Percentiles rank a stretch among this genome's conserved stretches.
phyloP scores from a whole-genome alignment of 1,284 basidiomycete species.

The Cryptococcus sp. region DNA sequence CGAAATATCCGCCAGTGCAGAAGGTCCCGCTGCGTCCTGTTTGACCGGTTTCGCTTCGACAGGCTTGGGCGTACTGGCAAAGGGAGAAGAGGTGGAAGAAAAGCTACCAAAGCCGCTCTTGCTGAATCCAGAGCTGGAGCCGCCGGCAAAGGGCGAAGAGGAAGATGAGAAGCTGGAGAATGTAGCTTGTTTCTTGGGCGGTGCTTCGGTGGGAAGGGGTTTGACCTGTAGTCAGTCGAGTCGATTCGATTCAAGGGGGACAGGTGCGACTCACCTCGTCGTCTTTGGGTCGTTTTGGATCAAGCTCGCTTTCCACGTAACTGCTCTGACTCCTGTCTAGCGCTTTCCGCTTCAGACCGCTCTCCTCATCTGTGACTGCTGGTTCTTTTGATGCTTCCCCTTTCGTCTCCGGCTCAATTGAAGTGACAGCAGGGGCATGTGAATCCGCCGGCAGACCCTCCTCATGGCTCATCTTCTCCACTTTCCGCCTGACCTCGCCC shows the following conservation, averaged over 20 bases:
- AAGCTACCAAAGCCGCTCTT: constrained; percentile 34
- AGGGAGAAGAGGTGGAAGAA: constrained; percentile 27
- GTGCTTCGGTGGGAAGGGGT: no score
- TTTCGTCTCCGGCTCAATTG: no score
- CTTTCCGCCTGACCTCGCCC: constrained; percentile 33
- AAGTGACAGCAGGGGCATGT: no score
- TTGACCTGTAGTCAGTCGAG: no score
- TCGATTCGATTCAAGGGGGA: no score
- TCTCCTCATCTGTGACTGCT: not conserved
- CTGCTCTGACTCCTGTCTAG: constrained; percentile 28
- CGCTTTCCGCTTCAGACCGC: constrained; percentile 36
- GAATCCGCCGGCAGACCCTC: constrained; percentile 11
- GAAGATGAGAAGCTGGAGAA: constrained; percentile 61
- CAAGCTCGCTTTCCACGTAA: constrained; percentile 7
- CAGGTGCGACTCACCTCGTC: no score
- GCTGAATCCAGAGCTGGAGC: constrained; percentile 6
- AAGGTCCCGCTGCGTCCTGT: constrained; percentile 53
- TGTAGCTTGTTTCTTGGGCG: constrained; percentile 30
- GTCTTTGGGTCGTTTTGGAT: constrained; percentile 14
- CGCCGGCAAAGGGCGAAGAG: constrained; percentile 36
- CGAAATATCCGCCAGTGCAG: constrained; percentile 15
- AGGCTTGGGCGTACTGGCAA: constrained; percentile 27
- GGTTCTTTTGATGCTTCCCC: no score
- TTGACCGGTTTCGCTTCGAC: constrained; percentile 25
- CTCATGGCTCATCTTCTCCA: constrained; percentile 32